Percentiles rank a stretch among this genome's conserved stretches.
Conservation (phyloP, 495 filamentous ascomycete genomes). For the Penicillium arizonense region DNA sequence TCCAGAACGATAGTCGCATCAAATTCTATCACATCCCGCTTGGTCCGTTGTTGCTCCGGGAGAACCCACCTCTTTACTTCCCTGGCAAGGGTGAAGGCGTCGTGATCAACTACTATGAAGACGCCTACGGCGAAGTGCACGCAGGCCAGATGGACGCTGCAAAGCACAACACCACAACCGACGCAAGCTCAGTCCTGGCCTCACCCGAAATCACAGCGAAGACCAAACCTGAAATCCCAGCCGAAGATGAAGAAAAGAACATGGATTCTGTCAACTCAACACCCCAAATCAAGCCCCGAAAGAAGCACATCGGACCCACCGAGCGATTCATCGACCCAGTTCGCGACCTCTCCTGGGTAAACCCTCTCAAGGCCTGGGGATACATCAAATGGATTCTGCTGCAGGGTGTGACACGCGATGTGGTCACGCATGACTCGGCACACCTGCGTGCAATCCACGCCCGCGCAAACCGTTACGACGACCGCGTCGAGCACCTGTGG, state of each 20-base stretch:
- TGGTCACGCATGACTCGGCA: conserved; percentile 46
- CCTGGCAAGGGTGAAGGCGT: conserved; percentile 42
- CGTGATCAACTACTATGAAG: conserved; percentile 53
- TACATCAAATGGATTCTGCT: conserved; percentile 47
- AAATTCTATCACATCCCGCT: conserved; percentile 56
- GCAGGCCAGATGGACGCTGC: conserved; percentile 17
- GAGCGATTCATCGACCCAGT: conserved; percentile 38
- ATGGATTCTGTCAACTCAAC: conserved; percentile 19
- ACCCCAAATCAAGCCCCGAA: conserved; percentile 24
- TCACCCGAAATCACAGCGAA: conserved; percentile 68
- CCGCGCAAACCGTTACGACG: conserved; percentile 62
- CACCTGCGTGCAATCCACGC: conserved; percentile 57
- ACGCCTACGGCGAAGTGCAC: conserved; percentile 25
- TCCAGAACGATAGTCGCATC: conserved; percentile 54
- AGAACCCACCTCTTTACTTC: conserved; percentile 45
- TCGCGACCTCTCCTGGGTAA: conserved; percentile 24
- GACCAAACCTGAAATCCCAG: conserved; percentile 5
- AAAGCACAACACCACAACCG: conserved; percentile 4
- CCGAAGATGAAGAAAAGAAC: conserved; percentile 66
- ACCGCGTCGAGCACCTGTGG: conserved; percentile 68
- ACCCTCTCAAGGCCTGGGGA: conserved; percentile 38
- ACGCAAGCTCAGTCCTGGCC: conserved; percentile 62
- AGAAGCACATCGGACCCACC: conserved; percentile 24
- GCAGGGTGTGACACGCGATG: conserved; percentile 60
- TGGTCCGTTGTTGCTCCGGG: conserved; percentile 53